Evolutionary conservation across 169 alveolate species (phyloP), one percentile per base, ranked within the genome.

Genomic region (Plasmodium coatneyi): DNA sequence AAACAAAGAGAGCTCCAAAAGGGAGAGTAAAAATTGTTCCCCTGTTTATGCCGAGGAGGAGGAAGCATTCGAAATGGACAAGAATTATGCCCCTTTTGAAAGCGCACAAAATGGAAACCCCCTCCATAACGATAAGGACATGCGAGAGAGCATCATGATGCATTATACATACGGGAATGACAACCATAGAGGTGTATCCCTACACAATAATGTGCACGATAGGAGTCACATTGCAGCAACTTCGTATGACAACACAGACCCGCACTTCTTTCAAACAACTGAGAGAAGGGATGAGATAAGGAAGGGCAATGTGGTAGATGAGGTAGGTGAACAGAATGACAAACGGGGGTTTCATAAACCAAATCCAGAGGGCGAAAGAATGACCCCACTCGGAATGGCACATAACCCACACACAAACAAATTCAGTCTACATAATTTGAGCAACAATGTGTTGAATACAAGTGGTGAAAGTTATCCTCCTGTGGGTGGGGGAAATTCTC

Each of bases 161-260:
- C 28, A 1, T 30, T 66, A 43, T 66, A 49, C 36, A 71, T 80
- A 34, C 25, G 30, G 78, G 46, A 10, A 52, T 4, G 19, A 5
- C 19, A 36, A 49, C 76, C 54, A 22, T 30, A 30, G 66, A 9
- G 52, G 36, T 5, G 9, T 60, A 14, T 80, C 82, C 71, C 34
- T 89, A 36, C 54, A 91, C 54, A 81, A 60, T 28, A 91, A 91
- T 80, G 60, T 80, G 5, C 19, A 78, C 25, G 92, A 76, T 30
- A 36, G 81, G 12, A 80, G 56, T 91, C 49, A 81, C 41, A 36
- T 49, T 32, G 39, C 46, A 89, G 41, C 6, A 6, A 30, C 34
- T 32, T 19, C 66, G 16, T 89, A 80, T 22, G 80, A 89, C 39
- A 76, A 46, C 32, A 49, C 71, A 10, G 30, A 89, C n/a, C 25